phyloP scores from a whole-genome alignment of 768 basidiomycete genomes.

The Tulasnella sp. region DNA sequence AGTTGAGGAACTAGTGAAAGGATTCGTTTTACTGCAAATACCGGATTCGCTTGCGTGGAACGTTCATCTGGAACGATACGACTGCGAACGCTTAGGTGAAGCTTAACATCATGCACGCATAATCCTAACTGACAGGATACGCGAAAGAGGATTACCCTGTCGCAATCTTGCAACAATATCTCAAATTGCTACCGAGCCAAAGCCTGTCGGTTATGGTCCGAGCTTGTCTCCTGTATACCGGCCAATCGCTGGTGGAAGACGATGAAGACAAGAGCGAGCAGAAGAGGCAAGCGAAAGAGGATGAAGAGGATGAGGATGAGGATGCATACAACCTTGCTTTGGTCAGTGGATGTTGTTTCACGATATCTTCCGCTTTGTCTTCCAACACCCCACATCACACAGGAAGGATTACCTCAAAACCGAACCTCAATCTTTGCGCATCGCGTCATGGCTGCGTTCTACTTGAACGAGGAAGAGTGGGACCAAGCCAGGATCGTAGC shows the following conservation, averaged over 20 bases:
- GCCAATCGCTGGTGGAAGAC: slow-evolving; percentile 30
- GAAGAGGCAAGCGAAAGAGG: slow-evolving; percentile 20
- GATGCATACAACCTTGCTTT: slow-evolving; percentile 52
- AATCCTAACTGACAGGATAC: not conserved
- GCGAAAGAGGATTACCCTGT: slow-evolving; percentile 50
- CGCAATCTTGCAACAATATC: slow-evolving; percentile 45
- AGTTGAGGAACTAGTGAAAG: slow-evolving; percentile 60
- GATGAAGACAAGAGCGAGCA: slow-evolving; percentile 29
- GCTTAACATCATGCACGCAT: slow-evolving; percentile 8
- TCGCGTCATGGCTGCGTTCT: slow-evolving; percentile 53
- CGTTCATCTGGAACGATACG: slow-evolving; percentile 59
- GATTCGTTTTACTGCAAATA: slow-evolving; percentile 62
- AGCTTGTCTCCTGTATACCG: slow-evolving; percentile 58
- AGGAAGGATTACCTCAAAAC: slow-evolving; percentile 45
- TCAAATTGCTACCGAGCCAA: slow-evolving; percentile 50
- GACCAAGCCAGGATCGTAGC: slow-evolving; percentile 57
- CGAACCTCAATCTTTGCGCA: slow-evolving; percentile 53
- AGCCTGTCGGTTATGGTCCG: slow-evolving; percentile 44
- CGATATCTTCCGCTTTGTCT: not conserved
- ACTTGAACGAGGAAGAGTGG: slow-evolving; percentile 60
- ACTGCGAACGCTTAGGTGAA: slow-evolving; percentile 57
- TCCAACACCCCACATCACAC: not conserved
- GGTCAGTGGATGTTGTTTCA: slow-evolving; percentile 31
- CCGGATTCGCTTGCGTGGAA: slow-evolving; percentile 78
- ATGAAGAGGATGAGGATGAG: slow-evolving; percentile 31